phyloP scores from a whole-genome alignment of 106 monocot genomes.

The Posidonia australis region DNA sequence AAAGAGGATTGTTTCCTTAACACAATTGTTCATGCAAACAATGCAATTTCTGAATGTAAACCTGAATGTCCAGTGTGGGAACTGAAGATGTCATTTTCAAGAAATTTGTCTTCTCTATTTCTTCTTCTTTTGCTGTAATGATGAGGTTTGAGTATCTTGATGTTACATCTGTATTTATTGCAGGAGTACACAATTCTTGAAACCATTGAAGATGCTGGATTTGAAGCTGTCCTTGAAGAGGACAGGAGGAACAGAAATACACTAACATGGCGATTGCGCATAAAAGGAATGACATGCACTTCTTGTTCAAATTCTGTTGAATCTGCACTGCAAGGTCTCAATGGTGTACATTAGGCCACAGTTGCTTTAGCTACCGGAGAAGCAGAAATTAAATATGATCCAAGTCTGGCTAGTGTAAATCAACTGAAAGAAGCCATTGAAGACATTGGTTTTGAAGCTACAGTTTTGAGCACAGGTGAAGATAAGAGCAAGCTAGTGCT shows the following conservation, averaged over 20 bases:
- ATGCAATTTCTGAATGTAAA: no score
- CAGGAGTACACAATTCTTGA: conserved; percentile 66
- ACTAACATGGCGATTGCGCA: conserved; percentile 48
- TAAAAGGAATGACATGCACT: conserved; percentile 87
- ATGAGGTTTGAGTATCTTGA: neutral
- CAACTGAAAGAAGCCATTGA: conserved; percentile 46
- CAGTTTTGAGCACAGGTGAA: conserved; percentile 52
- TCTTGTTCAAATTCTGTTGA: conserved; percentile 67
- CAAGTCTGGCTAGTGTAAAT: conserved; percentile 22
- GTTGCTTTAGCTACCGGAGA: conserved; percentile 87
- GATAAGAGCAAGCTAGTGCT: conserved; percentile 55
- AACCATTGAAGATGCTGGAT: conserved; percentile 80
- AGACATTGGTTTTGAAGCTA: conserved; percentile 69
- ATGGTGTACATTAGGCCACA: conserved; percentile 54
- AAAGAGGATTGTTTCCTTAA: no score
- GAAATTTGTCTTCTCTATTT: neutral
- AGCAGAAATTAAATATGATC: conserved; percentile 68
- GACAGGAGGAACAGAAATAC: conserved; percentile 28
- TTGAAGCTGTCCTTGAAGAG: conserved; percentile 45
- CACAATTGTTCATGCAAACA: no score
- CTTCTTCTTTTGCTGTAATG: neutral
- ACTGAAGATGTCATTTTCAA: no score
- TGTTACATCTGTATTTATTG: neutral
- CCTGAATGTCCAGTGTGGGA: no score
- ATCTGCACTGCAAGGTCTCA: conserved; percentile 48